Evolutionary conservation across 1,284 basidiomycete species (phyloP), one percentile per base, ranked within the genome.

Genomic region (Wallemia ichthyophaga): DNA sequence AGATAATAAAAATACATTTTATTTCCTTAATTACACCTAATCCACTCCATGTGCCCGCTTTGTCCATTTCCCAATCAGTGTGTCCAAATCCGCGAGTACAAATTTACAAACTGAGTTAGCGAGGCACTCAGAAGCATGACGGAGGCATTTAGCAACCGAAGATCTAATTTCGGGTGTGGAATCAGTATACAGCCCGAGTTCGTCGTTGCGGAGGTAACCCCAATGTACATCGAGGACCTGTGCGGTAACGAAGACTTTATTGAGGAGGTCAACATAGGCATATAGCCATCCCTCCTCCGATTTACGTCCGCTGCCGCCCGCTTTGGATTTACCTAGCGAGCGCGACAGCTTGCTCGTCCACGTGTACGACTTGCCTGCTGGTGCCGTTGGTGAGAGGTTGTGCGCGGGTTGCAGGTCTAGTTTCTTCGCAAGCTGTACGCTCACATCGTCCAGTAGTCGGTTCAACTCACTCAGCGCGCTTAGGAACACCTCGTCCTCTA

Each of bases 41-140:
- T n/a, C 37, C 37, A 48, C 37, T 15, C 37, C 37, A 48, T 48
- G 37, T 21, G 37, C 7, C n/a, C 37, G 15, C 55, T 56, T 56
- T 11, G 55, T 56, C 55, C 59, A 66, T 62, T 66, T 67, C 33
- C 70, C 69, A 9, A 70, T 19, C 37, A 70, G 54, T 1, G 67
- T 37, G 2, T 64, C 61, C 7, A 67, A 15, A 56, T 67, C 66
- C 1, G 62, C 58, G 17, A 66, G 24, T 5, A 67, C 66, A 28
- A 64, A 65, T 17, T 59, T 58, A 24, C 66, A 56, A 2, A 67
- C 56, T 2, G 66, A 63, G 1, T 59, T 63, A 0, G 59, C 62
- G 17, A 64, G 61, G 27, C 66, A 66, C 17, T 65, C 63, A 17
- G 61, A 62, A 15, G 58, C 33, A 24, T 59, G 59, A 5, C 33